phyloP scores from a whole-genome alignment of 2,329 filamentous ascomycete genomes.

The Penicillium italicum region DNA sequence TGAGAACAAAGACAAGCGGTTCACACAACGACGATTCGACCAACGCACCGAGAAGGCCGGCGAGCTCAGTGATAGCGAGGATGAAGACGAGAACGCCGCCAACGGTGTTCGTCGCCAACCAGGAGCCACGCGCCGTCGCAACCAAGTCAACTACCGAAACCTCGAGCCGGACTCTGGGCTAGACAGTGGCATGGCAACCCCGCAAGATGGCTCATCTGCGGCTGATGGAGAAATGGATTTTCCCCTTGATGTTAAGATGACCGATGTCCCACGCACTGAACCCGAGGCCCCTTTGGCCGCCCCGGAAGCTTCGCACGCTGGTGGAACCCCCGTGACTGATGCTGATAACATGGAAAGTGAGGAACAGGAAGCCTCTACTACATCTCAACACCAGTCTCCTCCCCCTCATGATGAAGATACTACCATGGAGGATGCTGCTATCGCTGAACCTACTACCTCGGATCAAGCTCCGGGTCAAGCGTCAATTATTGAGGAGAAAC shows the following conservation, averaged over 20 bases:
- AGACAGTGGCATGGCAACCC: constrained; percentile 51
- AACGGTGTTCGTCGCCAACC: constrained; percentile 67
- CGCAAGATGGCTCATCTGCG: constrained; percentile 41
- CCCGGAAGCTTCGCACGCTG: constrained; percentile 29
- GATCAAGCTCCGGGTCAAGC: constrained; percentile 18
- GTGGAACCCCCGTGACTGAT: constrained; percentile 33
- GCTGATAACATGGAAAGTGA: constrained; percentile 33
- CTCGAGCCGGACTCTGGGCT: constrained; percentile 53
- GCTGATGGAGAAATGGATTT: constrained; percentile 45
- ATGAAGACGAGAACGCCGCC: constrained; percentile 68
- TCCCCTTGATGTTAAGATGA: constrained; percentile 39
- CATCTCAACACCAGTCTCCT: constrained; percentile 31
- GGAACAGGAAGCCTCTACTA: constrained; percentile 29
- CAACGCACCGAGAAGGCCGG: constrained; percentile 70
- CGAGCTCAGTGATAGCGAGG: constrained; percentile 83
- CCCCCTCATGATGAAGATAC: constrained; percentile 36
- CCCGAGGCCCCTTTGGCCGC: constrained; percentile 32
- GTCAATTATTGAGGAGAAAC: constrained; percentile 17
- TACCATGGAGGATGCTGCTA: constrained; percentile 38
- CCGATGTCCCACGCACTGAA: constrained; percentile 36
- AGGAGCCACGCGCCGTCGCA: constrained; percentile 48
- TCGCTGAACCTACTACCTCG: constrained; percentile 17
- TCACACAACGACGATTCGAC: constrained; percentile 79
- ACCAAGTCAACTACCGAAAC: constrained; percentile 61
- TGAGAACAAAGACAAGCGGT: constrained; percentile 76